Base-by-base conservation (phyloP, 768 basidiomycete genomes). In the Calocera cornea region DNA sequence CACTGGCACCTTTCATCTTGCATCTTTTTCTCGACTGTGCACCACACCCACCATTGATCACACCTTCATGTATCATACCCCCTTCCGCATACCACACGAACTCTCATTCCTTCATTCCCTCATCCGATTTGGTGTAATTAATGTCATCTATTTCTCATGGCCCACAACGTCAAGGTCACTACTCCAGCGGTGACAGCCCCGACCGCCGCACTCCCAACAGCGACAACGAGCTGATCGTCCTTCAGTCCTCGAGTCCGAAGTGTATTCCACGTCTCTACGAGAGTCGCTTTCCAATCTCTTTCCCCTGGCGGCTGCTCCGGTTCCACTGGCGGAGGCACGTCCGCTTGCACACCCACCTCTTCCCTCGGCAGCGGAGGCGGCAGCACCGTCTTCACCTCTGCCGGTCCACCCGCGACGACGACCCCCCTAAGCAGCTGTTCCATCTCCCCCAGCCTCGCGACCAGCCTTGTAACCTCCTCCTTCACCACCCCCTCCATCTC, bases 401-500 rank as follows among this genome's bases (percentile, higher is more conserved):
- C n/a, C n/a, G n/a, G n/a, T n/a, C n/a, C n/a, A 38, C 67, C 71
- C 70, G 50, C 71, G 72, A 41, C 68, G 34, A 54, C 72, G 40
- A 70, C 68, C 65, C 71, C 69, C 36, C 49, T 67, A n/a, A 65
- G 29, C n/a, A 73, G 50, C 3, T 65, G 65, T 31, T 50, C 50
- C 54, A 72, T 69, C 12, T 70, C 70, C 47, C 19, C 50, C 54
- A 71, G 24, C 54, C 63, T 69, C 10, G 34, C 24, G 65, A 64
- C 64, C 41, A 71, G 50, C n/a, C 38, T 64, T 22, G 63, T 69
- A 19, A 71, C 65, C 66, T 70, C 68, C 11, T 65, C 64, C 65
- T 71, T 68, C 2, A 77, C 64, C 29, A 71, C 69, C 44, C 64
- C 68, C 47, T 80, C 77, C 69, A 87, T 84, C 68, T 87, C 83